Base-by-base conservation (phyloP, 1,139 yeast species). In the Wickerhamomyces sp. region DNA sequence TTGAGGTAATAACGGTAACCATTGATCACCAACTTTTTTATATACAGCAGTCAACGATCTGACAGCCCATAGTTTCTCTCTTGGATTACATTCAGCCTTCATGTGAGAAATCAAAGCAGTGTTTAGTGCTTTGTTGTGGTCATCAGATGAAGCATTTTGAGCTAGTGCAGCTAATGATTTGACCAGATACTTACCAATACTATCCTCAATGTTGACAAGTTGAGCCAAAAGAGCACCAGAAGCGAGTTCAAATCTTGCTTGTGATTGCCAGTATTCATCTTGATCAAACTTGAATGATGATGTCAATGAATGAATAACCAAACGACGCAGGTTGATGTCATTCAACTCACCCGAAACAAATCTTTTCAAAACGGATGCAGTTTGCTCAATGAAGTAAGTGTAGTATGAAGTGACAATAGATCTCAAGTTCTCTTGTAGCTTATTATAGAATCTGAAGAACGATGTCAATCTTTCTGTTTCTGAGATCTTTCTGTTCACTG, bases 251-350 rank as follows among this genome's bases (percentile, higher is more conserved):
- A 90, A 93, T 63, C 98, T 79, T 36, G 88, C 80, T 49, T 84
- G 85, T 44, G 90, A 81, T 47, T 87, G 84, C 98, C 99, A 93
- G 69, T 87, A 93, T 61, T 93, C 98, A 57, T 86, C 95, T 61
- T 85, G 87, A 60, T 91, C 98, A 60, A 81, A 85, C 59, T 83
- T 88, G 71, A 91, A 89, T 2, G 96, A 83, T 1, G 88, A 75
- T 1, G 83, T 78, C 51, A 91, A 69, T 0, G 96, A 81, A 52
- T 78, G 82, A 50, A 89, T 70, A 27, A 89, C 65, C 41, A 86
- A 67, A 67, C 96, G 81, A 64, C 90, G 79, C 55, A 85, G 72
- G 52, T 84, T 79, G 40, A 76, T 62, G 45, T 81, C 79, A 29
- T 60, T 55, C 27, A 65, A 42, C 9, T 70, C 69, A 11, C 71